Conservation (phyloP, 2,329 filamentous ascomycete genomes). For the Conoideocrella luteorostrata region DNA sequence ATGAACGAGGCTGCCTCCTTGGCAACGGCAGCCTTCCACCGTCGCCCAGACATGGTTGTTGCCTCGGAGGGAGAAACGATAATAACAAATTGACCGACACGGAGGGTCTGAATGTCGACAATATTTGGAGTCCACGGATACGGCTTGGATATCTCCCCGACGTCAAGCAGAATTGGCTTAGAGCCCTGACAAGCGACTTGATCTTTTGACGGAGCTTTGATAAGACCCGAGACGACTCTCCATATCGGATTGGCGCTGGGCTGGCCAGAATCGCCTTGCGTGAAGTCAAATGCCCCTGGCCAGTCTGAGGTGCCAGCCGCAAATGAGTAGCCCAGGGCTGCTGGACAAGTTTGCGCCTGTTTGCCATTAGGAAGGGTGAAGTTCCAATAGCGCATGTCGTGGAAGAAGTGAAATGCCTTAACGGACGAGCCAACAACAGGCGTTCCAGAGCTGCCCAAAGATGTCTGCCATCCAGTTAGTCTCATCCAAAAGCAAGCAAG, state of each 20-base stretch:
- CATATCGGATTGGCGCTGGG: conserved; percentile 69
- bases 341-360: conserved; percentile 68
- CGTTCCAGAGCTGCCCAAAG: conserved; percentile 38
- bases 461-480: conserved; percentile 11
- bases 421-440: conserved; percentile 59
- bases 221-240: conserved; percentile 64
- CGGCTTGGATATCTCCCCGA: conserved; percentile 70
- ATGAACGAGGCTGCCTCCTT: conserved; percentile 41
- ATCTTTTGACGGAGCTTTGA: conserved; percentile 62
- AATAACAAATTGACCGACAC: conserved; percentile 78
- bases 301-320: conserved; percentile 90
- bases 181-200: conserved; percentile 71
- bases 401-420: conserved; percentile 78
- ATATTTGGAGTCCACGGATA: conserved; percentile 90
- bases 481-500: background rate
- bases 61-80: conserved; percentile 82
- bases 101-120: conserved; percentile 79
- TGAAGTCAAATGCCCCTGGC: conserved; percentile 88
- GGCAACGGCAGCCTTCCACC: conserved; percentile 71
- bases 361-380: conserved; percentile 71
- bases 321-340: conserved; percentile 85
- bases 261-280: conserved; percentile 71
- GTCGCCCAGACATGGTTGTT: conserved; percentile 84
- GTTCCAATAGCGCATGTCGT: conserved; percentile 69
- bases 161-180: conserved; percentile 83